Percentiles rank a stretch among this genome's conserved stretches.
Evolutionary conservation across 1,139 yeast species (phyloP).

Genomic region (Kodamaea anthophila): DNA sequence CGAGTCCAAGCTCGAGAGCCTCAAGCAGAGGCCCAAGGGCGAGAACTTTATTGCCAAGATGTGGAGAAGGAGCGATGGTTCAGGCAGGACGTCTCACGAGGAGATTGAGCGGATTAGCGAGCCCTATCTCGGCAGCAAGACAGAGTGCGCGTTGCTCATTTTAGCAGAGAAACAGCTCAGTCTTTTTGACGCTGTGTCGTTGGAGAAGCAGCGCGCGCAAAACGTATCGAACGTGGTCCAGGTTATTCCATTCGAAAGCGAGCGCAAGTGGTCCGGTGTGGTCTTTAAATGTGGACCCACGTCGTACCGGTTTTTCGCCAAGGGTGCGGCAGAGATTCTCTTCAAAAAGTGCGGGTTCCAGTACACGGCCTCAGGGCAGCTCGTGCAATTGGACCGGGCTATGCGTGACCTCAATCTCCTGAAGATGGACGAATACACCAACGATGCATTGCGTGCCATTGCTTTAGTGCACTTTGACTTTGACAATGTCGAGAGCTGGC

Average conservation of each 20-base stretch:
- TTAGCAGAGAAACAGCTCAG: conserved; percentile 58
- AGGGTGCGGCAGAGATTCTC: conserved; percentile 94
- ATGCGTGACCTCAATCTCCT: conserved; percentile 30
- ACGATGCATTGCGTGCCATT: conserved; percentile 76
- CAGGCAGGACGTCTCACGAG: conserved; percentile 1
- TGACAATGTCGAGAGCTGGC: conserved; percentile 48
- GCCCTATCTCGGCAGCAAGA: conserved; percentile 83
- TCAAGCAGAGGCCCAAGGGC: conserved; percentile 25
- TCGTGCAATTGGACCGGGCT: conserved; percentile 21
- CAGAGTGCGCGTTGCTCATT: conserved; percentile 81
- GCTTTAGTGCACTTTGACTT: conserved; percentile 78
- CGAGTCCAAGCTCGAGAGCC: conserved; percentile 27
- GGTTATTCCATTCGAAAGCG: conserved; percentile 84
- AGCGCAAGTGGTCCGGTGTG: conserved; percentile 88
- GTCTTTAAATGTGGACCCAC: conserved; percentile 47
- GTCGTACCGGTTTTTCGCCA: conserved; percentile 56
- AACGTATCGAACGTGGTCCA: conserved; percentile 47
- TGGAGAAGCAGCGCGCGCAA: conserved; percentile 36
- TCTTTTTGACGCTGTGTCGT: conserved; percentile 30
- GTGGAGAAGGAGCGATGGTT: conserved; percentile 10
- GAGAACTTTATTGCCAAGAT: conserved; percentile 18
- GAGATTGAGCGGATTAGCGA: conserved; percentile 30
- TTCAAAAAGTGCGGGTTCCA: conserved; percentile 52
- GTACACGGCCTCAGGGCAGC: conserved; percentile 24
- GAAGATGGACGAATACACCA: conserved; percentile 62